Evolutionary conservation across 371 early-diverging fungal species (phyloP).

Genomic region (Funneliformis caledonium): DNA sequence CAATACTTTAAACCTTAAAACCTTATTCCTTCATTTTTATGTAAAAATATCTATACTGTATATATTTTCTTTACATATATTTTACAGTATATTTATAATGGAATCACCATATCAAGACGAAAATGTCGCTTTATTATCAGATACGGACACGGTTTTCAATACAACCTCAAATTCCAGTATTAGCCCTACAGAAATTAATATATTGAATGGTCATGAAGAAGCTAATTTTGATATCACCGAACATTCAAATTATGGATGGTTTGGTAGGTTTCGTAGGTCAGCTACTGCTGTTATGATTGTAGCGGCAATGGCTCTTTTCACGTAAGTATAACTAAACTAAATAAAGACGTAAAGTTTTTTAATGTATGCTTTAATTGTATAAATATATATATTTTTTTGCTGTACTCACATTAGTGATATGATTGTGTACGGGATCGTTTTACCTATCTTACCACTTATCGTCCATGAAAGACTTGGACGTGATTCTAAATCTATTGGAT

Average conservation of each 20-base stretch:
- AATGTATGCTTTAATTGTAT: neutral
- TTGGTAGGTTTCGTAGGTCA: constrained; percentile 30
- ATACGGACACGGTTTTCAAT: neutral
- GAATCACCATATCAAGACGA: neutral
- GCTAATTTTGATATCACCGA: neutral
- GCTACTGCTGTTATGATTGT: constrained; percentile 29
- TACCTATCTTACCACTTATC: constrained; percentile 79
- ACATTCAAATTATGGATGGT: constrained; percentile 6
- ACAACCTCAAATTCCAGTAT: neutral
- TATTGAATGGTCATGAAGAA: neutral
- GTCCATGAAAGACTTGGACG: constrained; percentile 68
- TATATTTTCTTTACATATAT: no score
- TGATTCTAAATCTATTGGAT: constrained; percentile 69
- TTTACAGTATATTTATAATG: neutral
- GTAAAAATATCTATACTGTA: no score
- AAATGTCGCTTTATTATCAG: neutral
- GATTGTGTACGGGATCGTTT: constrained; percentile 39
- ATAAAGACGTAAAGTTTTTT: neutral
- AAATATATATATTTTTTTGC: neutral
- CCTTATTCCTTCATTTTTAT: no score
- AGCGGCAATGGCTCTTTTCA: constrained; percentile 28
- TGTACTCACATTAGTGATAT: constrained; percentile 25
- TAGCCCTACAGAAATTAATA: neutral
- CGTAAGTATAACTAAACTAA: constrained; percentile 9
- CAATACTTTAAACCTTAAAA: no score